Base-by-base conservation (phyloP, 1,284 basidiomycete genomes). In the Afroboletus lepidellus region DNA sequence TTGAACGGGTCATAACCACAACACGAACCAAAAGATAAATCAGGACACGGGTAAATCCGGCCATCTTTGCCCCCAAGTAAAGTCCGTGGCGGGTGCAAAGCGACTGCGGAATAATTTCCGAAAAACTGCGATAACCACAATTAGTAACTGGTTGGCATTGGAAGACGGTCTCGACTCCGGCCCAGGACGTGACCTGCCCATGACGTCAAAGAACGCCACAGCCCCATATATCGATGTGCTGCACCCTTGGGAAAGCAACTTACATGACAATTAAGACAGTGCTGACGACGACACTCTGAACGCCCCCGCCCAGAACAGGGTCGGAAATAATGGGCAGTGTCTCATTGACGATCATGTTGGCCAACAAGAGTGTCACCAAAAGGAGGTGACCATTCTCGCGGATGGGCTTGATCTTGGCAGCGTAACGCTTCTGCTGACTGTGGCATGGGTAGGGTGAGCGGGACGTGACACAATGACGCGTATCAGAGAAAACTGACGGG, bases 341-440 rank as follows among this genome's bases (percentile, higher is more conserved):
- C 72, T 95, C 93, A 70, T 94, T 94, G 60, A 88, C 86, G 60
- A 95, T 91, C 91, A 93, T 92, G 70, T 93, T 92, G 41, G 87
- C 84, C 29, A 94, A 73, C 9, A 93, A 78, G 13, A 94, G 80
- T 0, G 90, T 92, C 54, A 94, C 90, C 49, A 94, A 79, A 6
- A 93, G 77, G 29, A 93, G 73, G 67, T 94, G 90, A 0, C 90
- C 90, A 63, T 94, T 85, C 75, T 87, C 81, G 59, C 93, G 87
- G 47, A 96, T 85, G 15, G 92, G 92, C 67, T 87, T 85, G 64
- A 96, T 95, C 72, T 88, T 87, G 57, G 84, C 80, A 4, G 93
- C 93, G 58, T 92, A 90, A 54, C 74, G 73, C 63, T 87, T 84
- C 70, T 96, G 92, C 60, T 84, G 76, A 39, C 87, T 90, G 60